phyloP scores from a whole-genome alignment of 805 yeast species.

The Candida qinlingensis region DNA sequence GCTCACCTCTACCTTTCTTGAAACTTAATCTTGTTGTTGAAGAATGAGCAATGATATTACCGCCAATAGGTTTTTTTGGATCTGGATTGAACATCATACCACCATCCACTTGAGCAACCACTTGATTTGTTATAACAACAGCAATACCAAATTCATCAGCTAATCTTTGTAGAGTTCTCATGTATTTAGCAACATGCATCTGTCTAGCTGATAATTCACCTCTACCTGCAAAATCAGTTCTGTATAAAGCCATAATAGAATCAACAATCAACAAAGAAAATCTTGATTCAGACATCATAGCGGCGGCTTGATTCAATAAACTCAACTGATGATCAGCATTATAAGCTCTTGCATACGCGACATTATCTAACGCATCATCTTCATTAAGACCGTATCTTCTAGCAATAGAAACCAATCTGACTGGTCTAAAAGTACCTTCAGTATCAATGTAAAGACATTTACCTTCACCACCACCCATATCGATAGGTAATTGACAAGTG shows the following conservation, averaged over 20 bases:
- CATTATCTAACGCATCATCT: constrained; percentile 92
- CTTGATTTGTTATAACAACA: constrained; percentile 92
- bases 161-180: constrained; percentile 85
- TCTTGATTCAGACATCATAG: constrained; percentile 93
- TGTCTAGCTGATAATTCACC: constrained; percentile 96
- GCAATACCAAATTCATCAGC: constrained; percentile 99
- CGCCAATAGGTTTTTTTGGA: constrained; percentile 98
- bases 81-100: constrained; percentile 80
- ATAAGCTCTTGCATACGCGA: constrained; percentile 95
- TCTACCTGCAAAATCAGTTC: constrained; percentile 93
- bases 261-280: constrained; percentile 91
- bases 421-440: constrained; percentile 95
- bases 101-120: constrained; percentile 96
- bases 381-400: constrained; percentile 88
- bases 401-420: constrained; percentile 83
- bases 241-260: constrained; percentile 91
- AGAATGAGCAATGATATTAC: constrained; percentile 94
- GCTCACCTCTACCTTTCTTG: constrained; percentile 87
- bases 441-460: constrained; percentile 94
- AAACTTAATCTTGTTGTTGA: constrained; percentile 90
- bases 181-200: constrained; percentile 85
- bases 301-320: constrained; percentile 83
- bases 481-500: constrained; percentile 93
- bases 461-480: constrained; percentile 98
- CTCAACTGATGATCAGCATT: constrained; percentile 95